Evolutionary conservation across 176 grass and related monocot genomes (phyloP), one percentile per base, ranked within the genome.

Genomic region (Eragrostis curvula): DNA sequence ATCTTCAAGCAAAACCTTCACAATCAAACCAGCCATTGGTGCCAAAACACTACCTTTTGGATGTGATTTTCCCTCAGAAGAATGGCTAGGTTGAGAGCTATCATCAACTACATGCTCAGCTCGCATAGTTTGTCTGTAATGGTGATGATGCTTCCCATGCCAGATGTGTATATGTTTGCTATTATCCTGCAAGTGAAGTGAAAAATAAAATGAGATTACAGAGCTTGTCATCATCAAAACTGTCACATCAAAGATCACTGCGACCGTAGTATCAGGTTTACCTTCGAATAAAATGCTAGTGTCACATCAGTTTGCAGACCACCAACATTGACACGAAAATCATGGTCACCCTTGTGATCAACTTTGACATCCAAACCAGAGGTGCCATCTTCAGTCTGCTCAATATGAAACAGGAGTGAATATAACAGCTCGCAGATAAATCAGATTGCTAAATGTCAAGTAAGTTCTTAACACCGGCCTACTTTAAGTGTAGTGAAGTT

Each of bases 11-110:
- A 98, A 73, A 74, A 98, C 86, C 68, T 98, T 98, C n/a, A 95
- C 84, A 27, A 98, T 89, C 82, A 98, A 86, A 84, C 96, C 96
- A 13, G 92, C 92, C 92, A 98, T 98, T 20, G 96, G 96, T n/a
- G 96, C 96, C 70, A 98, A 79, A 84, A 95, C 92, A 89, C 70
- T 93, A 3, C 96, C 96, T 86, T 98, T 80, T 58, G 92, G 88
- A 79, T 95, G 88, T 6, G 85, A 88, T 58, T 82, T 81, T 58
- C 83, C 68, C 80, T 92, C 85, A 3, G 81, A 91, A 89, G 81
- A 69, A 66, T 80, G 79, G 18, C 79, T 89, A 39, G 68, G 77
- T 17, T 91, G 88, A 71, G 90, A 81, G 10, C 65, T 90, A 67
- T 92, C 88, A 53, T 89, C 92, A 25, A 49, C 74, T 70, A 28